Evolutionary conservation across 2,329 filamentous ascomycete species (phyloP), one percentile per base, ranked within the genome.

Genomic region (Fusarium sp.): DNA sequence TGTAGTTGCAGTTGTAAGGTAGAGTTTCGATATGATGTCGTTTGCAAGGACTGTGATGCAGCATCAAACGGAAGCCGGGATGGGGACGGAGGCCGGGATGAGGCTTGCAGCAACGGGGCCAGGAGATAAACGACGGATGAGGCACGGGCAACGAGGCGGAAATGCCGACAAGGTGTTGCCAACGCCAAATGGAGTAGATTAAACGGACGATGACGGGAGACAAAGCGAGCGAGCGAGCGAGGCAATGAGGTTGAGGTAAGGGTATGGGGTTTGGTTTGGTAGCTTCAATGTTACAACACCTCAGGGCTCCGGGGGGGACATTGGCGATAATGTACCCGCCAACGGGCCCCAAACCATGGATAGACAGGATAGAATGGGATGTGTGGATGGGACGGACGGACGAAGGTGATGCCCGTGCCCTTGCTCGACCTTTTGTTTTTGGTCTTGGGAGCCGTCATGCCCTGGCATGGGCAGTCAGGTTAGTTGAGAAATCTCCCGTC

Each of bases 321-420:
- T 66, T 74, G 63, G 55, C 58, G 72, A 73, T 73, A 66, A 74
- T 68, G 72, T 74, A 74, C 72, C 72, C 57, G 66, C 55, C 68
- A 61, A 63, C 65, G 50, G 57, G 65, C 36, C 54, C 65, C 55
- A 60, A 58, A 45, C 46, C 57, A 65, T 63, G 51, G 46, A 60
- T 51, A 33, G 39, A 24, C 22, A 24, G 39, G 39, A 42, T 24
- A 31, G 28, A 31, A 31, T 31, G 28, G 28, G 28, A 45, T 61
- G 55, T 61, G 58, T 60, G 48, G 57, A 48, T 28, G 40, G 28
- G 28, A 46, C 48, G 60, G 58, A 61, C 34, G 58, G 63, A 68
- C 63, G 55, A 58, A 48, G 57, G 51, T 50, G 54, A 63, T 62
- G 59, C 50, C 58, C 68, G 68, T 71, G 65, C 64, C 61, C 62